These are phyloP conservation scores for Rhodamnia rubescens DNA, from an alignment of 345 rosid species.

Conservation along the genomic window DNA sequence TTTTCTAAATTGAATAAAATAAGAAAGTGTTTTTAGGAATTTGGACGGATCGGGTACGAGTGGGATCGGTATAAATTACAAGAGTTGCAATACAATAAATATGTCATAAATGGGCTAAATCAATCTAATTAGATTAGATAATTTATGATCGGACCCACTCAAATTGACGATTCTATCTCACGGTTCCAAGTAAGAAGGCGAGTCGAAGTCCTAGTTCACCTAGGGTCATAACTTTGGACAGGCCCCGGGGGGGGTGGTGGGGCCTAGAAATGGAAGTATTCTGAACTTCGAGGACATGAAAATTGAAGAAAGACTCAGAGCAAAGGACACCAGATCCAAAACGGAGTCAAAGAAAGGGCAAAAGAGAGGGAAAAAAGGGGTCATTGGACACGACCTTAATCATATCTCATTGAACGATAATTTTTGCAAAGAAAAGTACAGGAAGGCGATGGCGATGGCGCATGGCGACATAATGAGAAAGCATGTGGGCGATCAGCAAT, in stretches of 20 bases:
- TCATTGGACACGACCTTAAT: not conserved
- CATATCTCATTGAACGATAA: not conserved
- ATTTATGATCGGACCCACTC: too few species aligned
- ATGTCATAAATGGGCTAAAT: too few species aligned
- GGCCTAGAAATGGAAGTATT: too few species aligned
- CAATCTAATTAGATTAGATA: too few species aligned
- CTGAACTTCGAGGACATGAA: not conserved
- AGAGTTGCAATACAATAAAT: too few species aligned
- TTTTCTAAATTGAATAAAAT: too few species aligned
- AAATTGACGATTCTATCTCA: too few species aligned
- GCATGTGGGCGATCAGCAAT: not conserved
- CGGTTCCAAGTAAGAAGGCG: not conserved
- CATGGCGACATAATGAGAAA: not conserved
- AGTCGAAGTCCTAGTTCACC: not conserved
- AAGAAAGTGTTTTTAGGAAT: too few species aligned
- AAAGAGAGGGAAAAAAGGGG: not conserved
- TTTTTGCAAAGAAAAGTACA: not conserved
- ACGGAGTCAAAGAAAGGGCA: not conserved
- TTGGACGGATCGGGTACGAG: too few species aligned
- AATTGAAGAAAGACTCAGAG: not conserved
- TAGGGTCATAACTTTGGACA: too few species aligned
- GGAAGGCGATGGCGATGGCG: not conserved
- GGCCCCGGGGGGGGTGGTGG: too few species aligned
- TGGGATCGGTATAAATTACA: too few species aligned
- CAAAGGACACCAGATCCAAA: not conserved